Evolutionary conservation across 139 green algal genomes (phyloP), one percentile per base, ranked within the genome.

Genomic region (Chlamydomonas incerta): DNA sequence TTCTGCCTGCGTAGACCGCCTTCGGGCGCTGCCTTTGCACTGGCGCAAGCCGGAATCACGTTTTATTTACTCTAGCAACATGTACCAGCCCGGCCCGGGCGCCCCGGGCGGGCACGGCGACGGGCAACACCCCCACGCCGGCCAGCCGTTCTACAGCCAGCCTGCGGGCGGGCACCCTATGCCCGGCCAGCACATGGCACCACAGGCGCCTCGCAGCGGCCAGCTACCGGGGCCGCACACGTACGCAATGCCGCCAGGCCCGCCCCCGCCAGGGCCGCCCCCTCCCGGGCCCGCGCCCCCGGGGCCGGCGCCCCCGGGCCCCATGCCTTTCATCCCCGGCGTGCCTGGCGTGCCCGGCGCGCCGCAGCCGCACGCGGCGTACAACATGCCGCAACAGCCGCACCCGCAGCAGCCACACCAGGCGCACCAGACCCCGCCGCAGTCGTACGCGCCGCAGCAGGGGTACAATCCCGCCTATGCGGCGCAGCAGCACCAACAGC

Each of bases 171-270:
- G 20, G 10, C 75, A 83, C 37, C 75, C 75, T 18, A 20, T 55
- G 35, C 65, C 77, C 23, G 77, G 77, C 24, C 33, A 74, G 28
- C 62, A 41, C n/a, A 72, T 41, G 77, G 63, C 77, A 50, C 29
- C 63, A 34, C 28, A 46, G 3, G 62, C 77, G 8, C 63, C 29
- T 3, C 65, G 29, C 14, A 83, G 77, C 35, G 63, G 77, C 9
- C 77, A 83, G 37, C 24, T 83, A 31, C 77, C 77, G 29, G 41
- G 46, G 24, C 77, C 77, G 0, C 77, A 83, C 67, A 34, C 63
- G 20, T 83, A 77, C 28, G 50, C 41, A 0, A 60, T 74, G 63
- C 76, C 75, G 14, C 75, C 72, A 50, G 41, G 41, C 41, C 41
- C 41, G 41, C 41, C 41, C 46, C 72, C 72, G 46, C 47, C 73